Evolutionary conservation across 768 basidiomycete species (phyloP).

Genomic region (Phaeolepiota aurea): DNA sequence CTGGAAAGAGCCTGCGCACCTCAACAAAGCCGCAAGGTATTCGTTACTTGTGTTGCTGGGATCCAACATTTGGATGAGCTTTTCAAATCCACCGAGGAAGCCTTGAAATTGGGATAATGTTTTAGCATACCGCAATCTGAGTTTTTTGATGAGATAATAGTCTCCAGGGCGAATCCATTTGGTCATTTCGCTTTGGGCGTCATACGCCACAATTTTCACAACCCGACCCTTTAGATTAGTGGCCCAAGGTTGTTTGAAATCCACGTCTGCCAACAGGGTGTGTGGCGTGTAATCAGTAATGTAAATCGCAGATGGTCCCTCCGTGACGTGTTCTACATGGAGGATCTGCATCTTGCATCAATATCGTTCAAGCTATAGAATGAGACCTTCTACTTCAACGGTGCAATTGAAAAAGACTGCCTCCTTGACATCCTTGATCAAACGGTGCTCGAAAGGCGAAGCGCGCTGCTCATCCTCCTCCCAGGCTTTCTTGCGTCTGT

Average conservation of each 20-base stretch:
- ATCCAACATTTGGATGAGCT: constrained; percentile 36
- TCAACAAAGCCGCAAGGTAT: constrained; percentile 30
- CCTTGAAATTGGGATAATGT: constrained; percentile 26
- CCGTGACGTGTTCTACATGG: constrained; percentile 22
- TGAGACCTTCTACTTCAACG: constrained; percentile 39
- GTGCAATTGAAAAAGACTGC: constrained; percentile 43
- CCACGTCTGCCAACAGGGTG: constrained; percentile 25
- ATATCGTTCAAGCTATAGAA: constrained; percentile 1
- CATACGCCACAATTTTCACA: constrained; percentile 42
- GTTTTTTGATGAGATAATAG: constrained; percentile 39
- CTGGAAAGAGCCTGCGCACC: constrained; percentile 19
- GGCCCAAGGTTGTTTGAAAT: constrained; percentile 27
- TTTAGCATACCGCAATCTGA: constrained; percentile 35
- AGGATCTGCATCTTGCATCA: constrained; percentile 31
- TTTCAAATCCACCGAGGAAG: constrained; percentile 37
- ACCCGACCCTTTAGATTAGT: constrained; percentile 40
- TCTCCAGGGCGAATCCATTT: constrained; percentile 28
- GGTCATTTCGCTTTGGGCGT: constrained; percentile 33
- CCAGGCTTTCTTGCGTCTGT: constrained; percentile 45
- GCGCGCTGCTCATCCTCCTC: constrained; percentile 17
- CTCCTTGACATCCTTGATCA: constrained; percentile 38
- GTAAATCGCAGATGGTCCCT: constrained; percentile 32
- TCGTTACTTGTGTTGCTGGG: constrained; percentile 24
- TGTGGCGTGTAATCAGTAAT: constrained; percentile 63
- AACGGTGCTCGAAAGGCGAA: constrained; percentile 29